Conservation (phyloP, 2,329 filamentous ascomycete species). For the Aspergillus ochraceus region DNA sequence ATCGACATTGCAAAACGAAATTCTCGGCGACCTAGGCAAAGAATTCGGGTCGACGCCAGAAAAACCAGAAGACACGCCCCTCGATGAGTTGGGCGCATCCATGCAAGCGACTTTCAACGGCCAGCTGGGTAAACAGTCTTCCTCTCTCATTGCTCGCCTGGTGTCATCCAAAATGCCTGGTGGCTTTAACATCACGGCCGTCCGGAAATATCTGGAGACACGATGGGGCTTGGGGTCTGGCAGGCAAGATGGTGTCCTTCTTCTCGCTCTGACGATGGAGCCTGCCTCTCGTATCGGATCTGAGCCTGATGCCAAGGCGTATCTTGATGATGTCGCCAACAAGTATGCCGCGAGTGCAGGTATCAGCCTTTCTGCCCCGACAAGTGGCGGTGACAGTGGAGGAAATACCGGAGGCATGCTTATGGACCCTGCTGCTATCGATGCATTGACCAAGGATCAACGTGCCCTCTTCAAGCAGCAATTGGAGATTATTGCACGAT, state of each 20-base stretch:
- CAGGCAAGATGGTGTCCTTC: conserved; percentile 84
- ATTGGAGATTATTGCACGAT: conserved; percentile 88
- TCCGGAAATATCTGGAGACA: conserved; percentile 91
- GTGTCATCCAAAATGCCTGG: conserved; percentile 99
- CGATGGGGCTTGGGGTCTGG: conserved; percentile 86
- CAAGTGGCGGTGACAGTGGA: conserved; percentile 69
- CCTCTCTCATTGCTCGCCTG: conserved; percentile 86
- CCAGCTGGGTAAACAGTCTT: conserved; percentile 94
- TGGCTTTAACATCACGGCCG: conserved; percentile 96
- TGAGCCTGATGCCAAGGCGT: conserved; percentile 87
- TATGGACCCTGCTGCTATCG: conserved; percentile 98
- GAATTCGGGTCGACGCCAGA: conserved; percentile 98
- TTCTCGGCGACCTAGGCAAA: conserved; percentile 94
- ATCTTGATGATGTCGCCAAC: conserved; percentile 82
- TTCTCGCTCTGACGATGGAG: conserved; percentile 91
- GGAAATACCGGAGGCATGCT: conserved; percentile 84
- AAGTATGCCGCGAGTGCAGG: conserved; percentile 86
- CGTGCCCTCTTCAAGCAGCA: conserved; percentile 97
- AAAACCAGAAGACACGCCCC: conserved; percentile 94
- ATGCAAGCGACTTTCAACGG: conserved; percentile 99
- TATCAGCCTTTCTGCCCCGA: conserved; percentile 74
- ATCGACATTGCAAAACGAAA: conserved; percentile 98
- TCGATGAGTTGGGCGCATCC: conserved; percentile 89
- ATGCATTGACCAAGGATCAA: conserved; percentile 96
- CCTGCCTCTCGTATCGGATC: conserved; percentile 83